phyloP scores from a whole-genome alignment of 345 rosid species.

The Ailanthus altissimus region DNA sequence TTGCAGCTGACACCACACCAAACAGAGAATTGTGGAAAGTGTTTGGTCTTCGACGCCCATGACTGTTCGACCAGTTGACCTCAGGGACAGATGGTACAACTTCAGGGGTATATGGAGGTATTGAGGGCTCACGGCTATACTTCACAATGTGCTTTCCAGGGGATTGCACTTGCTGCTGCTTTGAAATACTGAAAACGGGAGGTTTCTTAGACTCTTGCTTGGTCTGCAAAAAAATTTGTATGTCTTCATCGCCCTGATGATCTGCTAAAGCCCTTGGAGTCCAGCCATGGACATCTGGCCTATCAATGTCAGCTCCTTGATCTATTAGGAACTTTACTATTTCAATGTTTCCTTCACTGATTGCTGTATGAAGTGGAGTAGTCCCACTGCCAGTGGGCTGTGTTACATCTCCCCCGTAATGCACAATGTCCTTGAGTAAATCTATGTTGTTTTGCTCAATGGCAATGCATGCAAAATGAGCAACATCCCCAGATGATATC shows the following conservation, averaged over 20 bases:
- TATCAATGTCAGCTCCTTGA: constrained; percentile 61
- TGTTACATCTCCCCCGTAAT: constrained; percentile 65
- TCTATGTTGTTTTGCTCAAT: constrained; percentile 57
- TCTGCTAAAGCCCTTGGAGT: constrained; percentile 70
- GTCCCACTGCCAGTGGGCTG: constrained; percentile 47
- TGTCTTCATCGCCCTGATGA: constrained; percentile 82
- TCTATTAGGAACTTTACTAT: constrained; percentile 65
- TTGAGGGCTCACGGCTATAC: constrained; percentile 62
- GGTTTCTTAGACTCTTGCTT: constrained; percentile 13
- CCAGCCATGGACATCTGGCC: constrained; percentile 68
- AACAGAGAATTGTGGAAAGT: constrained; percentile 69
- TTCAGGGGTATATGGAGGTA: constrained; percentile 36
- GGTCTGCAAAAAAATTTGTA: constrained; percentile 42
- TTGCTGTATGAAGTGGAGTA: constrained; percentile 70
- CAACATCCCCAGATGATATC: constrained; percentile 52
- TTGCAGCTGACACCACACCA: constrained; percentile 74
- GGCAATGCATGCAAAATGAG: constrained; percentile 56
- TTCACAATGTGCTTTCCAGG: constrained; percentile 43
- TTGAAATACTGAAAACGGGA: constrained; percentile 18
- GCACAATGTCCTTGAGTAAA: constrained; percentile 51
- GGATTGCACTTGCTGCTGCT: constrained; percentile 22
- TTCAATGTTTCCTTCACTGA: constrained; percentile 60
- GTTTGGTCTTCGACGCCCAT: constrained; percentile 43
- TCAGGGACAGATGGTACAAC: constrained; percentile 29
- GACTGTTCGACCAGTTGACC: constrained; percentile 33